Conservation (phyloP, 2,329 filamentous ascomycete genomes). For the Aspergillus pseudoglaucus region DNA sequence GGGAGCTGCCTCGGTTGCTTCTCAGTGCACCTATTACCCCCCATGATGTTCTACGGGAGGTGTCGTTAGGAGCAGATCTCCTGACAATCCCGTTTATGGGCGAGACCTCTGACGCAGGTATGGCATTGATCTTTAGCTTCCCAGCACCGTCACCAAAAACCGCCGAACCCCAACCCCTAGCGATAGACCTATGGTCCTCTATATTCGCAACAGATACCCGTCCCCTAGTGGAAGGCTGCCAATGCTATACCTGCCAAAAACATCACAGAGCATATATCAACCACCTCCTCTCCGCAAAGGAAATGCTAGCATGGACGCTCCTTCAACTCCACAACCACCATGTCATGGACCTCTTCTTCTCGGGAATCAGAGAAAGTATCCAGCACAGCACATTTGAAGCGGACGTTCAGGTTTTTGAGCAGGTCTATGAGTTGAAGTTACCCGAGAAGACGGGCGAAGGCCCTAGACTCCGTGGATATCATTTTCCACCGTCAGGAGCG, state of each 20-base stretch:
- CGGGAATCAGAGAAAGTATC: constrained; percentile 60
- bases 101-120: constrained; percentile 70
- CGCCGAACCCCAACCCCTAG: constrained; percentile 48
- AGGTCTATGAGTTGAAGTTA: constrained; percentile 62
- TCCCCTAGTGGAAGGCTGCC: constrained; percentile 59
- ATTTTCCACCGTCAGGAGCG: constrained; percentile 64
- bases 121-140: constrained; percentile 76
- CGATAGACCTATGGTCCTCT: constrained; percentile 68
- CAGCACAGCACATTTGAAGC: constrained; percentile 47
- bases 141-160: constrained; percentile 34
- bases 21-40: constrained; percentile 65
- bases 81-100: constrained; percentile 72
- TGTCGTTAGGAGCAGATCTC: constrained; percentile 72
- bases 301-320: constrained; percentile 94
- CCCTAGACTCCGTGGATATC: constrained; percentile 72
- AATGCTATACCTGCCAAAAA: constrained; percentile 73
- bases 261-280: constrained; percentile 85
- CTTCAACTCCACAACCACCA: constrained; percentile 88
- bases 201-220: constrained; percentile 55
- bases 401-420: constrained; percentile 55
- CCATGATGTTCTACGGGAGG: constrained; percentile 68
- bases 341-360: constrained; percentile 66
- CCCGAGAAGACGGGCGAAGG: constrained; percentile 70
- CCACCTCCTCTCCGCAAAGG: constrained; percentile 80
- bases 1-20: constrained; percentile 64